These are phyloP conservation scores for Trichoderma sp. DNA, from an alignment of 2,329 filamentous ascomycete genomes.

Conservation along the genomic window DNA sequence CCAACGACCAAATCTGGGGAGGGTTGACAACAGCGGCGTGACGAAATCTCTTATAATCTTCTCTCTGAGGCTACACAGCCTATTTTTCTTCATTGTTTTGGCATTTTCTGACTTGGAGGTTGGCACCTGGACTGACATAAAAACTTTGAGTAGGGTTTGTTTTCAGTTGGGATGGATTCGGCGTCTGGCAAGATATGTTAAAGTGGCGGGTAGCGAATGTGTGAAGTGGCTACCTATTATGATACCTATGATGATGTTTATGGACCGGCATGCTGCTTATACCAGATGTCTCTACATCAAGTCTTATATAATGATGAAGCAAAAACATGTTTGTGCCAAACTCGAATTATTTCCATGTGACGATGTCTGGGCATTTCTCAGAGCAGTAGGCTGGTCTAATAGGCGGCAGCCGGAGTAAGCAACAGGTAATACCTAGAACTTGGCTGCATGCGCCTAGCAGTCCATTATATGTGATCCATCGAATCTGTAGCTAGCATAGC, in stretches of 20 bases:
- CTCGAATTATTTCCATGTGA: not conserved
- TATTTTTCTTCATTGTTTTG: not conserved
- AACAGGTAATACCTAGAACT: not conserved
- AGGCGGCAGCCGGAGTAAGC: not conserved
- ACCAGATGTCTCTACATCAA: not conserved
- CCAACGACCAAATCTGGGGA: slow-evolving; percentile 33
- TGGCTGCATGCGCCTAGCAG: not conserved
- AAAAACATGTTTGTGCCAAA: not conserved
- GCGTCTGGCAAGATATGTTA: not conserved
- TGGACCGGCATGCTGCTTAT: not conserved
- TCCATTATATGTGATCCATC: not conserved
- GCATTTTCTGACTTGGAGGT: not conserved
- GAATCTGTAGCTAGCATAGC: not conserved
- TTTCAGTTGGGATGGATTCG: not conserved
- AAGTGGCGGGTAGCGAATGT: not conserved
- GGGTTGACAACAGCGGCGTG: slow-evolving; percentile 38
- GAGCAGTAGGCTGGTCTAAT: not conserved
- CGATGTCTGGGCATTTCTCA: not conserved
- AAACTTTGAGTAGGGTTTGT: not conserved
- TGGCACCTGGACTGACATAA: not conserved
- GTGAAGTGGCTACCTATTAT: not conserved
- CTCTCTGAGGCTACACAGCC: slow-evolving; percentile 45
- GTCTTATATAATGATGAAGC: not conserved
- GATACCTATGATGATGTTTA: not conserved
- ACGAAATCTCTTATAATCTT: slow-evolving; percentile 51